Percentiles rank a stretch among this genome's conserved stretches.
Conservation (phyloP, 2,329 filamentous ascomycete species). For the Cytospora piceae region DNA sequence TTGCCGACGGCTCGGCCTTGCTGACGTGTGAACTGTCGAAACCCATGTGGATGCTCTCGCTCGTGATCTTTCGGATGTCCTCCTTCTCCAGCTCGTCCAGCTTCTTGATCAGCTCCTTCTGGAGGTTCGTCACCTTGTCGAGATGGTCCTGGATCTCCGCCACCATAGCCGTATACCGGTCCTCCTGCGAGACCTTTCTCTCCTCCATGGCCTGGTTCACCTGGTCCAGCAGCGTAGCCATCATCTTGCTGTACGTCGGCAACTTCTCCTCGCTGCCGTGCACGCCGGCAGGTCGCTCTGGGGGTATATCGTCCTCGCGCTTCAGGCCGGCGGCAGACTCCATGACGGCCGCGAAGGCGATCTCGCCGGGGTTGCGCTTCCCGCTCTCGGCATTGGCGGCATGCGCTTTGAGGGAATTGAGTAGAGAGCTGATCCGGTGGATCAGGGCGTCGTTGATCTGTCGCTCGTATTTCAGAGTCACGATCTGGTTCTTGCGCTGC, state of each 20-base stretch:
- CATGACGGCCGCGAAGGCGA: slow-evolving; percentile 89
- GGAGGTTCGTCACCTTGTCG: slow-evolving; percentile 75
- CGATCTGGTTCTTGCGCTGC: slow-evolving; percentile 85
- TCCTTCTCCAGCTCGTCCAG: slow-evolving; percentile 82
- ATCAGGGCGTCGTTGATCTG: slow-evolving; percentile 91
- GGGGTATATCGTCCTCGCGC: slow-evolving; percentile 74
- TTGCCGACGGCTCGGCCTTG: slow-evolving; percentile 53
- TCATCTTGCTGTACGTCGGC: slow-evolving; percentile 94
- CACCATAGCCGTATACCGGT: slow-evolving; percentile 75
- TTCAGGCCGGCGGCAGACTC: slow-evolving; percentile 70
- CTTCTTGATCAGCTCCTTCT: slow-evolving; percentile 74
- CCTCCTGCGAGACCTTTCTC: slow-evolving; percentile 65
- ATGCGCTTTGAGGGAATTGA: slow-evolving; percentile 75
- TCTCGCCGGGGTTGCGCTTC: slow-evolving; percentile 69
- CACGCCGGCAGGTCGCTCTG: slow-evolving; percentile 76
- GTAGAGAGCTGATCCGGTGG: slow-evolving; percentile 77
- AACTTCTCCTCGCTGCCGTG: slow-evolving; percentile 73
- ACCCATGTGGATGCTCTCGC: slow-evolving; percentile 83
- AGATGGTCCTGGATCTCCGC: slow-evolving; percentile 77
- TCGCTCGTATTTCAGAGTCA: slow-evolving; percentile 88
- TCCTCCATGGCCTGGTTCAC: slow-evolving; percentile 85
- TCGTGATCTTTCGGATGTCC: slow-evolving; percentile 89
- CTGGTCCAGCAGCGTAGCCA: slow-evolving; percentile 92
- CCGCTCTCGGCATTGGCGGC: slow-evolving; percentile 64
- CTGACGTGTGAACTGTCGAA: slow-evolving; percentile 86